Conservation (phyloP, 208 protist genomes). For the Leishmania guyanensis region DNA sequence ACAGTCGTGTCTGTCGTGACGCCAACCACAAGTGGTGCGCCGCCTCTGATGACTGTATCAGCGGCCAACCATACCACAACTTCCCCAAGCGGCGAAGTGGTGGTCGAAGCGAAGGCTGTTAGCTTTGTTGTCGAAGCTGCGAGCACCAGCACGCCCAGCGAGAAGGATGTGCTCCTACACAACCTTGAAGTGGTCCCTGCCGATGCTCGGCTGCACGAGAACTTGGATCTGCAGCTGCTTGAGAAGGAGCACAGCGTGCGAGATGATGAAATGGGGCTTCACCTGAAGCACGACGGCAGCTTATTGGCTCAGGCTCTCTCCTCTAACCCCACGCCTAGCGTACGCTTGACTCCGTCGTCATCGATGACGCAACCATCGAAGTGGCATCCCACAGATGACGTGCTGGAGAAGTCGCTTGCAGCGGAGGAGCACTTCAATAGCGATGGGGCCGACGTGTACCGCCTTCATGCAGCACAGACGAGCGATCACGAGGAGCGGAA, state of each 20-base stretch:
- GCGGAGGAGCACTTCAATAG: neutral
- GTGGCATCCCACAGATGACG: neutral
- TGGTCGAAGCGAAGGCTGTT: neutral
- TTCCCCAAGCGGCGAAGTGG: neutral
- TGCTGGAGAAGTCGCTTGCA: neutral
- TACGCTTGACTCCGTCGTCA: constrained; percentile 12
- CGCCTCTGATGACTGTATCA: neutral
- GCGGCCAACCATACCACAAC: neutral
- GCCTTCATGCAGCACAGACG: neutral
- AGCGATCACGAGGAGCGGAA: neutral
- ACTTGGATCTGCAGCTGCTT: neutral
- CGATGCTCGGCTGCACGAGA: neutral
- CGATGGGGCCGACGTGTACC: too few species aligned
- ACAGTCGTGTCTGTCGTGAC: constrained; percentile 4
- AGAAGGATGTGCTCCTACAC: neutral
- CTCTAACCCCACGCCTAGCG: constrained; percentile 16
- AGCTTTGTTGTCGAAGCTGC: neutral
- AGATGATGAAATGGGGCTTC: neutral
- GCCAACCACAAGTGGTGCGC: neutral
- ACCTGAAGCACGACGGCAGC: neutral
- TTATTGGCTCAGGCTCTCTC: constrained; percentile 5
- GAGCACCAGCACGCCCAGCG: neutral
- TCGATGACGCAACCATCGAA: constrained; percentile 16
- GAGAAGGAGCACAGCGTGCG: neutral
- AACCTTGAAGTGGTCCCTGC: neutral